Base-by-base conservation (phyloP, 371 early-diverging fungal genomes). In the Syncephalastrum racemosum region DNA sequence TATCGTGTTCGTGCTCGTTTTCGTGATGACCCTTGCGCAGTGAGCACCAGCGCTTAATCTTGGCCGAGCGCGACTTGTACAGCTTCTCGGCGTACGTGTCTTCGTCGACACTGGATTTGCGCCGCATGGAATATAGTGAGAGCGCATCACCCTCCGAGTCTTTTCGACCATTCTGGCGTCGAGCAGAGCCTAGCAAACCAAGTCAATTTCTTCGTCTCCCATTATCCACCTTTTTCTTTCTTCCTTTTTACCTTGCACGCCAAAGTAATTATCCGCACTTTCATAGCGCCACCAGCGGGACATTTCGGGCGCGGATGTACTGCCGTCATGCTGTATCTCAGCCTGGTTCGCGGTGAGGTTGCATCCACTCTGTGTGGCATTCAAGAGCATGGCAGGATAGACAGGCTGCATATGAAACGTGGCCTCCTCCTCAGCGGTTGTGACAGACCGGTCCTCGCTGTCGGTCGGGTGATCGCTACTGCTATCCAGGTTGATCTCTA, bases 11-110 rank as follows among this genome's bases (percentile, higher is more conserved):
- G 27, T 23, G 19, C 8, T 54, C 46, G 8, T 19, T 54, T 12
- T 48, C 31, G 16, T 18, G n/a, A 19, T 42, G 14, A 19, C 49
- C 19, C 10, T 20, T 25, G 6, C 46, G 51, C 45, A 67, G 54
- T 2, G 63, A 58, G 19, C 73, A 71, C 77, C 77, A 77, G 25
- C 74, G 54, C 50, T 58, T 66, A 10, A 77, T 59, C 50, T 77
- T 77, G 7, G 77, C 77, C 15, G 77, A 71, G 18, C 77, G 67
- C 15, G 77, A 77, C 61, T 73, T 53, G 46, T 64, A 73, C 2
- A 77, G 46, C 27, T 69, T 68, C 47, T 69, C 62, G 0, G 65
- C 73, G 51, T 77, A 77, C 14, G 56, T 47, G 46, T 62, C 60
- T 20, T 59, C 62, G 14, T 56, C 25, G 4, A 36, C 47, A 16